Evolutionary conservation across 164 flowering plant species (phyloP), one percentile per base, ranked within the genome.

Genomic region (Brasenia schreberi): DNA sequence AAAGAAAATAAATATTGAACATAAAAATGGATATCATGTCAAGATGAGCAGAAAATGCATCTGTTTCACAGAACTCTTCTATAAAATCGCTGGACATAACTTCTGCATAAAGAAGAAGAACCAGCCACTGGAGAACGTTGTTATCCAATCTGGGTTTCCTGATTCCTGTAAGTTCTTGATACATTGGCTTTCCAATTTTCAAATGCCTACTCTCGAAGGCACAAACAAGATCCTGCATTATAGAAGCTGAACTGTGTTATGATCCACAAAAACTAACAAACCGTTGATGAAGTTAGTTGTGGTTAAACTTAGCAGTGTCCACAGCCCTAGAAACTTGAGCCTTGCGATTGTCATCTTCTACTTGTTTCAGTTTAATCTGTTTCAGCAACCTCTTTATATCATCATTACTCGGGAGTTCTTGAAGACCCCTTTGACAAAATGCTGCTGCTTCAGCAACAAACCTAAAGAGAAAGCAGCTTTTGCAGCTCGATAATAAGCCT

Each of bases 61-160:
- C 98, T 0, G 81, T 85, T 82, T 94, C 98, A 73, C 96, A 89
- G 82, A 90, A 94, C 69, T 87, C 98, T 74, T 91, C 97, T 67
- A 94, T 85, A 43, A 94, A 78, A 80, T 94, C 98, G 75, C 97
- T 87, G 76, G 92, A 85, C 98, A 94, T 94, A 72, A 82, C 89
- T 79, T 94, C 97, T 39, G 95, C 84, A 78, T 94, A 94, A 1
- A 94, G 83, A 71, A 94, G 81, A 74, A 91, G 81, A 76, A 90
- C 97, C 5, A 96, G 97, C 98, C 97, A 90, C 70, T 90, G 95
- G 73, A 91, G 92, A 73, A 94, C 83, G 60, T 79, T 81, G 72
- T 75, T 74, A 76, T 90, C 96, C 67, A 90, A 66, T 7, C 74
- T 58, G 6, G 97, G 96, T 72, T 85, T 94, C 71, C 77, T 83